phyloP scores from a whole-genome alignment of 306 rosid genomes.

The Cicer yamashitae region DNA sequence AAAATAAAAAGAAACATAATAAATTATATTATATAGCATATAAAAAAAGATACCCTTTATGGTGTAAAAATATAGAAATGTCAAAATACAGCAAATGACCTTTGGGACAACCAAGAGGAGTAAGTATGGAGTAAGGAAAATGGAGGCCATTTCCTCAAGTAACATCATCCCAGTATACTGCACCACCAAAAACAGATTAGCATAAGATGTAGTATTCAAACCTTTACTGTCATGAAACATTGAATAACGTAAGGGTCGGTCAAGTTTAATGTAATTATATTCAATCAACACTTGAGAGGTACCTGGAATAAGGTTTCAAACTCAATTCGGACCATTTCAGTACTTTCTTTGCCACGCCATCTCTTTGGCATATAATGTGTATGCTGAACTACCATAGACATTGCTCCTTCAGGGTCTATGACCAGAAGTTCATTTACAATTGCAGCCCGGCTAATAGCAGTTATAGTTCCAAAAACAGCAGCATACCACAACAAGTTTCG shows the following conservation, averaged over 20 bases:
- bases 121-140: constrained; percentile 91
- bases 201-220: constrained; percentile 38
- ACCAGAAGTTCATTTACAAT: constrained; percentile 73
- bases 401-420: constrained; percentile 80
- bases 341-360: constrained; percentile 91
- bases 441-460: constrained; percentile 83
- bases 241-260: not conserved
- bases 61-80: not conserved
- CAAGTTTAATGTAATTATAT: constrained; percentile 24
- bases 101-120: constrained; percentile 82
- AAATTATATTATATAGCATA: constrained; percentile 12
- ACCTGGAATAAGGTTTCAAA: constrained; percentile 96
- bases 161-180: constrained; percentile 97
- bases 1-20: constrained; percentile 42
- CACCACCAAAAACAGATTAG: constrained; percentile 38
- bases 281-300: constrained; percentile 15
- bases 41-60: not conserved
- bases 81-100: constrained; percentile 54
- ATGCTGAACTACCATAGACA: constrained; percentile 87
- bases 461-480: constrained; percentile 90
- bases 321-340: constrained; percentile 64
- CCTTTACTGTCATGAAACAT: not conserved
- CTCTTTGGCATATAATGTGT: constrained; percentile 97
- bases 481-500: constrained; percentile 96
- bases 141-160: constrained; percentile 98